These are phyloP conservation scores for Fomitopsis schrenkii DNA, from an alignment of 1,284 basidiomycete species.

Conservation along the genomic window DNA sequence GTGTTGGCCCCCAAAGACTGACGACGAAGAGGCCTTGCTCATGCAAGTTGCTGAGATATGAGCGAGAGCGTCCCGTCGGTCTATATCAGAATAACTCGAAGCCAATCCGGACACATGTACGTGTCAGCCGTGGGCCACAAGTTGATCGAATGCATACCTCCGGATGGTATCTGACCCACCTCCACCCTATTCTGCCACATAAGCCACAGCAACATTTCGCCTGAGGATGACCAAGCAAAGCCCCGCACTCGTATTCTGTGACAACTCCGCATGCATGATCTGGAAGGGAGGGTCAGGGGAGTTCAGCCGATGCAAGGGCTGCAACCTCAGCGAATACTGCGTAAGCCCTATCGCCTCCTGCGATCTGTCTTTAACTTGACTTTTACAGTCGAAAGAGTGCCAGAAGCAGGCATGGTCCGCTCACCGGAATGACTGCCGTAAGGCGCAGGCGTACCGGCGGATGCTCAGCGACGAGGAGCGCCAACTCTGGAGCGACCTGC, in stretches of 20 bases:
- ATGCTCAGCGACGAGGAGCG: neutral
- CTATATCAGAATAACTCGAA: no score
- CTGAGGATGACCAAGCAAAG: neutral
- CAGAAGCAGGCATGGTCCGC: conserved; percentile 1
- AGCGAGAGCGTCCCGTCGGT: no score
- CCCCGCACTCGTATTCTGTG: neutral
- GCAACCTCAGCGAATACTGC: neutral
- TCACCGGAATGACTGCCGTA: neutral
- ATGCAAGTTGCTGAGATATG: no score
- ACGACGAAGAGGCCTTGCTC: no score
- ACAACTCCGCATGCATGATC: neutral
- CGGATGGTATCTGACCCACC: no score
- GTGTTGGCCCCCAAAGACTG: no score
- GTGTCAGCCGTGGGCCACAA: no score
- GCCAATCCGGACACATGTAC: no score
- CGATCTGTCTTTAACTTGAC: neutral
- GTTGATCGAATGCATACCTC: no score
- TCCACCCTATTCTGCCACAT: no score
- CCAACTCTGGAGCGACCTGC: neutral
- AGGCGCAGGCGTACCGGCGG: neutral
- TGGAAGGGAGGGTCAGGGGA: neutral
- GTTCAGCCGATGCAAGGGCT: neutral
- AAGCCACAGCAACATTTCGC: no score
- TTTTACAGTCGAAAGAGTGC: neutral
- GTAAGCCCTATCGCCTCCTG: neutral